These are phyloP conservation scores for Kwoniella botswanensis DNA, from an alignment of 768 basidiomycete genomes.

Conservation along the genomic window DNA sequence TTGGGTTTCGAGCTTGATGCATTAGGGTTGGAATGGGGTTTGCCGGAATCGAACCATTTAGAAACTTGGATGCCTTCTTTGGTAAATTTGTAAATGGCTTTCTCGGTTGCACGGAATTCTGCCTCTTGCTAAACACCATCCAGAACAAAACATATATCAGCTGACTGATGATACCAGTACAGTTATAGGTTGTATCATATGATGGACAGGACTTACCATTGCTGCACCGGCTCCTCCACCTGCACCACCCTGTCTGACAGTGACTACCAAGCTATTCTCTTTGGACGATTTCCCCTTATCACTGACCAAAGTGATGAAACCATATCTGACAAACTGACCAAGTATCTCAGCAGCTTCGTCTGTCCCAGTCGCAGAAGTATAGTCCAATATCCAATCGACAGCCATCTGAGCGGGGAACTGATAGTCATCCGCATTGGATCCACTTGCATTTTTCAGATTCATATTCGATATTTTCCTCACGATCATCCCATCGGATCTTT, in stretches of 20 bases:
- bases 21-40: constrained; percentile 6
- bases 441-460: constrained; percentile 55
- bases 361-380: constrained; percentile 90
- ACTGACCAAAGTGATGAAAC: constrained; percentile 77
- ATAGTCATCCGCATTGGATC: constrained; percentile 56
- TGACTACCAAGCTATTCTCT: constrained; percentile 47
- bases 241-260: constrained; percentile 49
- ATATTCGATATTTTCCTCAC: constrained; percentile 57
- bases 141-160: constrained; percentile 5
- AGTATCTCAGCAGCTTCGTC: constrained; percentile 98
- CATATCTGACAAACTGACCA: constrained; percentile 95
- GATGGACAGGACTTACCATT: constrained; percentile 40
- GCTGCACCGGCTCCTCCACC: constrained; percentile 47
- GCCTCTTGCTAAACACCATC: constrained; percentile 72
- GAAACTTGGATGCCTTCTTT: constrained; percentile 86
- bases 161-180: neutral
- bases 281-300: constrained; percentile 52
- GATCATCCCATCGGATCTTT: constrained; percentile 52
- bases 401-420: constrained; percentile 87
- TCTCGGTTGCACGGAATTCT: constrained; percentile 94
- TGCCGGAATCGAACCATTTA: constrained; percentile 70
- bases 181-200: neutral
- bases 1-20: constrained; percentile 34
- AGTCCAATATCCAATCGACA: constrained; percentile 96
- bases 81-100: constrained; percentile 92